Percentiles rank a stretch among this genome's conserved stretches.
Evolutionary conservation across 2,329 filamentous ascomycete genomes (phyloP).

Genomic region (Pseudocercospora pini-densiflorae): DNA sequence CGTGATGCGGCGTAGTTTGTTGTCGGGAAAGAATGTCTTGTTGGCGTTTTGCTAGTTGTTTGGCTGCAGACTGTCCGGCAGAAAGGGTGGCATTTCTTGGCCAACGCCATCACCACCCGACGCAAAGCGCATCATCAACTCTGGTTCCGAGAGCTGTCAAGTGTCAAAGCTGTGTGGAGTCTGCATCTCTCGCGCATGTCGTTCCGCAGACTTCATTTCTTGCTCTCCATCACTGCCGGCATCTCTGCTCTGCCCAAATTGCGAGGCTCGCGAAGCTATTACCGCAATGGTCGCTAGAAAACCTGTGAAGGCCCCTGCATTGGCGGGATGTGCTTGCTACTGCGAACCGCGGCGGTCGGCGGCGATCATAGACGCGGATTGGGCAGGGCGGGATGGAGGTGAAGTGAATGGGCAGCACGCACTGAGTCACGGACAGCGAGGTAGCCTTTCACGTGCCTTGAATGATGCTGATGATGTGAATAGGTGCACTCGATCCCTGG

Average conservation of each 20-base stretch:
- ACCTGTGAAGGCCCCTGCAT: not conserved
- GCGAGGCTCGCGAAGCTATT: not conserved
- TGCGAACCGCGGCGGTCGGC: conserved; percentile 2
- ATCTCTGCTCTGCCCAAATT: not conserved
- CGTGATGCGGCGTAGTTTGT: not conserved
- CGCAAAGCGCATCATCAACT: not conserved
- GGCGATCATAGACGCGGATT: not conserved
- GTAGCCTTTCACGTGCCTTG: not conserved
- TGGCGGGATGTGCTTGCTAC: conserved; percentile 6
- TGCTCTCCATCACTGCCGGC: not conserved
- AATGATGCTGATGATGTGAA: not conserved
- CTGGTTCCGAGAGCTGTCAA: conserved; percentile 1
- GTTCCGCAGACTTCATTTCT: not conserved
- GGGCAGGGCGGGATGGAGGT: not conserved
- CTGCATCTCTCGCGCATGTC: not conserved
- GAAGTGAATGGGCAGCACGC: not conserved
- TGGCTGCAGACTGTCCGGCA: not conserved
- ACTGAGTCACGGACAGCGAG: not conserved
- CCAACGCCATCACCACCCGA: not conserved
- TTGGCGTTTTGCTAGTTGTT: not conserved
- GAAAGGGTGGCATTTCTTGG: not conserved
- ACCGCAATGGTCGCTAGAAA: not conserved
- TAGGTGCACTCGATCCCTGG: not conserved
- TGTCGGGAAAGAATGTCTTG: not conserved
- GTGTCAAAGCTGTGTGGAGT: not conserved